Evolutionary conservation across 2,329 filamentous ascomycete species (phyloP), one percentile per base, ranked within the genome.

Genomic region (Neonectria coccinea): DNA sequence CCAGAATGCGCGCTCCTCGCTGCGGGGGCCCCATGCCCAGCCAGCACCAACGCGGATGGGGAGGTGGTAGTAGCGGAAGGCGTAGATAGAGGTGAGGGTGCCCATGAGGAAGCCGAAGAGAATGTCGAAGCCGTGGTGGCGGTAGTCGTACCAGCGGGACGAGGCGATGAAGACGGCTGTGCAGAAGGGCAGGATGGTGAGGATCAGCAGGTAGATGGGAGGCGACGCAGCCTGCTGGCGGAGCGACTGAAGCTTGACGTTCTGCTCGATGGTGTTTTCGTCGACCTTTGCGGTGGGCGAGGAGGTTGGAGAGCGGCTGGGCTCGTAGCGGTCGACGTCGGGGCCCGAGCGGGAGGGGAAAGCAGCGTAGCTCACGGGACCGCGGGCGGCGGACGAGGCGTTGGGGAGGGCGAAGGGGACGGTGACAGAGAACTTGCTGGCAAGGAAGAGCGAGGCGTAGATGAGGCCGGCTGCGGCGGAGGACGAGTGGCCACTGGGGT

Each of bases 111-210:
- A 91, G n/a, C 95, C 95, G 67, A 92, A 93, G 2, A 97, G 80
- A 69, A 97, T 92, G 69, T 98, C 95, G 76, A 97, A 95, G n/a
- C 91, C 94, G 76, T 95, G 92, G 78, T 98, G 95, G 42, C 92
- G 89, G 81, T 91, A 97, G 78, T 97, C 91, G 64, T 91, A 94
- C 86, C 91, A 98, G 11, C 95, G 91, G 1, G 93, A 95, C 29
- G 90, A 88, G n/a, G 91, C 86, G 67, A 97, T 91, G 80, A 94
- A 97, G 67, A 94, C 86, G 5, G 94, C 91, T 1, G 88, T 82
- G 61, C 89, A 91, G 68, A 94, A 86, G 2, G 94, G 94, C 1
- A 92, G 79, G 18, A 93, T 82, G 2, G 89, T 85, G 36, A 95
- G 77, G 48, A 90, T 81, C 12, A 97, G 84, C 2, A 96, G 88